phyloP scores from a whole-genome alignment of 169 alveolate species.

The Plasmodium berghei region DNA sequence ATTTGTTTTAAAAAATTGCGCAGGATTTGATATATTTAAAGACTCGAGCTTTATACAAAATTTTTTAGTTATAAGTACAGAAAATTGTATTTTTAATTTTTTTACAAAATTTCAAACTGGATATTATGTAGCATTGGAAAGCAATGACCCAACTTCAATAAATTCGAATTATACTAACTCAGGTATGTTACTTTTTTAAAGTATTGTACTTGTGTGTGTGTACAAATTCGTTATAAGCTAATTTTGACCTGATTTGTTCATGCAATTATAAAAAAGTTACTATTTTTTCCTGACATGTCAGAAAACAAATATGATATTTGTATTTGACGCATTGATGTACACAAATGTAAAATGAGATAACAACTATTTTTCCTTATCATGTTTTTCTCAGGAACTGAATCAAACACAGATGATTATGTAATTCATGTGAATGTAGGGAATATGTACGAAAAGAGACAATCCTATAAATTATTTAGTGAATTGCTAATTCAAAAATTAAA shows the following conservation, averaged over 20 bases:
- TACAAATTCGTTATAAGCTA: no score
- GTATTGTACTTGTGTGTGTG: neutral
- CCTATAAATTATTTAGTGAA: constrained; percentile 66
- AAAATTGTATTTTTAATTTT: constrained; percentile 20
- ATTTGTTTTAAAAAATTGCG: constrained; percentile 68
- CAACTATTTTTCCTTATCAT: neutral
- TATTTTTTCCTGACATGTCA: neutral
- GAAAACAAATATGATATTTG: neutral
- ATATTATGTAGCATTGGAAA: constrained; percentile 11
- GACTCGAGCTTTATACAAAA: constrained; percentile 16
- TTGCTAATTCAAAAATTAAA: constrained; percentile 14
- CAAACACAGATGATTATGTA: neutral
- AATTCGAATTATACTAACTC: neutral
- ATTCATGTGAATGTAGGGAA: constrained; percentile 7
- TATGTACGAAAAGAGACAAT: constrained; percentile 15
- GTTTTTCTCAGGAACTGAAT: neutral
- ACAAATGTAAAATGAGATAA: no score
- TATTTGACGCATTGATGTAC: no score
- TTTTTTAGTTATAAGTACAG: constrained; percentile 57
- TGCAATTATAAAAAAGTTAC: neutral
- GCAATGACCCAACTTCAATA: neutral
- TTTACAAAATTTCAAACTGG: constrained; percentile 56
- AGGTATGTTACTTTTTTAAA: neutral
- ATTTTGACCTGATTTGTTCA: no score
- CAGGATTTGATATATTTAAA: constrained; percentile 27